Percentiles rank a stretch among this genome's conserved stretches.
phyloP scores from a whole-genome alignment of 345 rosid genomes.

The Salix brachista region DNA sequence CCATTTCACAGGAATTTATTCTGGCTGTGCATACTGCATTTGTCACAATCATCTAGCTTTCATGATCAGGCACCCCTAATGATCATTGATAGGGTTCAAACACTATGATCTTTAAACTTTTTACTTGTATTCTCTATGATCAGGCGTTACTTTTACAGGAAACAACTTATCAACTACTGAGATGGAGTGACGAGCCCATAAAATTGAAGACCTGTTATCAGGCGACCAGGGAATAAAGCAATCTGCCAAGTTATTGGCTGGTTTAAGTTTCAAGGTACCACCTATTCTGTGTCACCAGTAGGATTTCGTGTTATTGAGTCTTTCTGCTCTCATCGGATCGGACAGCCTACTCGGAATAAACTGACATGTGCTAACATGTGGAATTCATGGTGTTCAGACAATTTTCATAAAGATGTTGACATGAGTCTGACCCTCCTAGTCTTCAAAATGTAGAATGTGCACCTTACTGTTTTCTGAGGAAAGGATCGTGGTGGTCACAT shows the following conservation, averaged over 20 bases:
- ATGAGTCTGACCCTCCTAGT: neutral
- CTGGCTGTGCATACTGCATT: neutral
- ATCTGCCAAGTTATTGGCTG: neutral
- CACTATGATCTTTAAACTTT: neutral
- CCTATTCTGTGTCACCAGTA: neutral
- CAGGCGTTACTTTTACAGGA: neutral
- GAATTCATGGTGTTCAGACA: neutral
- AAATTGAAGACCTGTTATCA: neutral
- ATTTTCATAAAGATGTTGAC: neutral
- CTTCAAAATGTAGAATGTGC: constrained; percentile 2
- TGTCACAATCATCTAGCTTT: neutral
- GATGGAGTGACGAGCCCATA: neutral
- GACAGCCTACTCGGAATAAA: neutral
- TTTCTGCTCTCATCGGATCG: constrained; percentile 1
- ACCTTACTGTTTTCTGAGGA: neutral
- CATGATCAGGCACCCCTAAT: neutral
- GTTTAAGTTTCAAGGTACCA: neutral
- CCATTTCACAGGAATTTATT: neutral
- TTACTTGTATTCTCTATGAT: neutral
- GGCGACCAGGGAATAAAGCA: neutral
- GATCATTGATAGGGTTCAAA: neutral
- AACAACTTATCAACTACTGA: neutral
- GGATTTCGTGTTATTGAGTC: neutral
- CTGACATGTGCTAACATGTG: neutral
- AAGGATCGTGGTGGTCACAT: neutral